Evolutionary conservation across 2,329 filamentous ascomycete species (phyloP), one percentile per base, ranked within the genome.

Genomic region (Phaeoacremonium minimum): DNA sequence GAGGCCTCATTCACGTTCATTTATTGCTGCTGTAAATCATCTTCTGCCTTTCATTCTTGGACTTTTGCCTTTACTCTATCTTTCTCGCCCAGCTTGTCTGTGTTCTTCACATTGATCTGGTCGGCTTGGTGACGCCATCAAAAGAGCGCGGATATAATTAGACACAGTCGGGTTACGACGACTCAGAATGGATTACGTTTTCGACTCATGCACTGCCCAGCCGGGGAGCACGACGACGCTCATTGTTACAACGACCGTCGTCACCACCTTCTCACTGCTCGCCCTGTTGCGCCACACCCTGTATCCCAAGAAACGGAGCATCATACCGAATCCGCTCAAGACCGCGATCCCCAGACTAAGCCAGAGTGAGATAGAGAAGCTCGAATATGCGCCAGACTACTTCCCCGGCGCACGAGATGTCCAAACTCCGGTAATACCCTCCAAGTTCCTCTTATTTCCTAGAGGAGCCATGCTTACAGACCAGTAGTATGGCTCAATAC

Each of bases 331-430:
- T n/a, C 41, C 41, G 13, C 37, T 40, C 18, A 64, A 56, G 38
- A 66, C 66, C 15, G 54, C 58, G 28, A 43, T 68, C 4, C 59
- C 60, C 9, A 43, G 44, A 6, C 46, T 66, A 9, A 54, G 63
- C 13, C 46, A 53, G 30, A 55, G 54, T 11, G 61, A 68, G 41
- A 47, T 63, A 14, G 52, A 55, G 31, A 47, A 55, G 5, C 49
- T 75, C 15, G 73, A 79, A 3, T 88, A 93, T 56, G 85, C 85
- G 2, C 78, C 78, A 4, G 73, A 87, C 56, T 73, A 75, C 13
- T 71, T 90, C 12, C 85, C 84, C 0, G 83, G 85, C 6, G 76
- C 66, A 1, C 73, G 85, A 40, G 77, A 88, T 53, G 78, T 93
- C 13, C 54, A 66, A 11, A 83, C 79, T 4, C 77, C 81, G n/a